Conservation (phyloP, 2,329 filamentous ascomycete genomes). For the Ceratocystis destructans region DNA sequence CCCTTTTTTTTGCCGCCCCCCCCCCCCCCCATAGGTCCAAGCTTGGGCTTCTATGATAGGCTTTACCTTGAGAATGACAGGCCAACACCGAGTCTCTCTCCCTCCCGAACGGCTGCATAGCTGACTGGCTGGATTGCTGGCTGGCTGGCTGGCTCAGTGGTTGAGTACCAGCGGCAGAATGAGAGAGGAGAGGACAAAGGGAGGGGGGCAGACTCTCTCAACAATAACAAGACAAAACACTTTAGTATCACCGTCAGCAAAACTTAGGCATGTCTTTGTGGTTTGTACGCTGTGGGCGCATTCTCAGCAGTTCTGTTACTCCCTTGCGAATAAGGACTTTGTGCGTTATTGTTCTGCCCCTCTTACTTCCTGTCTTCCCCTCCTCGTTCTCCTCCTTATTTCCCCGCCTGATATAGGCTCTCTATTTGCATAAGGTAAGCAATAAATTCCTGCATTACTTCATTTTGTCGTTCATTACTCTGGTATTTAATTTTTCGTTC, state of each 20-base stretch:
- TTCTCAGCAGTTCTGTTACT: not conserved
- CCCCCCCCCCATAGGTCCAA: not conserved
- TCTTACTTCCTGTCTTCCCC: not conserved
- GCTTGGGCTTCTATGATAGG: not conserved
- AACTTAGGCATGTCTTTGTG: no score
- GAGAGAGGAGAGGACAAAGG: no score
- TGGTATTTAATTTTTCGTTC: not conserved
- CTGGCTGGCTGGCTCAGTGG: not conserved
- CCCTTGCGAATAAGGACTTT: not conserved
- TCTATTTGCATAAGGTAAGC: not conserved
- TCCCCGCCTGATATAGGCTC: constrained; percentile 3
- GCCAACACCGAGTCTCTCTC: not conserved
- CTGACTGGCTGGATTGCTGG: not conserved
- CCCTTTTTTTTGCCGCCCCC: no score
- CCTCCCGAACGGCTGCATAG: not conserved
- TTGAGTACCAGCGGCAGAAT: no score
- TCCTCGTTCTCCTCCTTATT: constrained; percentile 1
- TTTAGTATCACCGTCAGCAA: no score
- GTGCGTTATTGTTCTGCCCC: not conserved
- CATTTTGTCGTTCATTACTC: not conserved
- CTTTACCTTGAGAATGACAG: not conserved
- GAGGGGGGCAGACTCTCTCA: no score
- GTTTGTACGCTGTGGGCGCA: no score
- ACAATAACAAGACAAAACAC: no score
- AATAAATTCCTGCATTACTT: not conserved